Conservation (phyloP, 805 yeast genomes). For the Candida khao-thaluensis region DNA sequence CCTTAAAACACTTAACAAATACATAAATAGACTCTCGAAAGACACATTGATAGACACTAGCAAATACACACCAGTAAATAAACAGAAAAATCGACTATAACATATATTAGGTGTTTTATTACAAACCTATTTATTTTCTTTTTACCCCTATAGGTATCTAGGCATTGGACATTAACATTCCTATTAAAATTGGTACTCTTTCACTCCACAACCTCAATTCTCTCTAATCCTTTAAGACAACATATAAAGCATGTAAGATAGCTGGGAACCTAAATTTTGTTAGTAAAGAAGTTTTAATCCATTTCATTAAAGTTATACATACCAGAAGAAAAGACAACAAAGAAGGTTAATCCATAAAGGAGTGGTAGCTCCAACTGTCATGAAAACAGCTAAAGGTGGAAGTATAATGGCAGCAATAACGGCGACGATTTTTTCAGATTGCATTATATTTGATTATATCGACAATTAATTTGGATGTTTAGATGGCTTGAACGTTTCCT, state of each 20-base stretch:
- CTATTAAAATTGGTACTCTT: too few relatives aligned
- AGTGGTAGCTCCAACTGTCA: conserved; percentile 63
- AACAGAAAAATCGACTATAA: too few relatives aligned
- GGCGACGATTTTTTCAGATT: conserved; percentile 42
- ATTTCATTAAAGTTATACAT: conserved; percentile 1
- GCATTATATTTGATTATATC: conserved; percentile 25
- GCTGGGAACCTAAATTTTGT: conserved; percentile 57
- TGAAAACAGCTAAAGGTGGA: conserved; percentile 77
- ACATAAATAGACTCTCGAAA: too few relatives aligned
- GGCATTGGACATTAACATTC: too few relatives aligned
- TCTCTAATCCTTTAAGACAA: conserved; percentile 38
- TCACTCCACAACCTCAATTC: too few relatives aligned
- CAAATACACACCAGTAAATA: too few relatives aligned
- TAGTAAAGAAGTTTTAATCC: not conserved
- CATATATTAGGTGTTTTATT: too few relatives aligned
- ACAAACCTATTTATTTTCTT: too few relatives aligned
- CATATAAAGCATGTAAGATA: conserved; percentile 71
- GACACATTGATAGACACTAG: too few relatives aligned
- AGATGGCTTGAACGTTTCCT: not conserved
- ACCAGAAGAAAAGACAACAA: conserved; percentile 58
- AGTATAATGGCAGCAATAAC: conserved; percentile 52
- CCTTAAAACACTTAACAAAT: too few relatives aligned
- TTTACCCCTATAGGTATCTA: too few relatives aligned
- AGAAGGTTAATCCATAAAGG: conserved; percentile 65
- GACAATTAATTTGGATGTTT: too few relatives aligned